Evolutionary conservation across 345 rosid genomes (phyloP).

Genomic region (Eucalyptus marginata): DNA sequence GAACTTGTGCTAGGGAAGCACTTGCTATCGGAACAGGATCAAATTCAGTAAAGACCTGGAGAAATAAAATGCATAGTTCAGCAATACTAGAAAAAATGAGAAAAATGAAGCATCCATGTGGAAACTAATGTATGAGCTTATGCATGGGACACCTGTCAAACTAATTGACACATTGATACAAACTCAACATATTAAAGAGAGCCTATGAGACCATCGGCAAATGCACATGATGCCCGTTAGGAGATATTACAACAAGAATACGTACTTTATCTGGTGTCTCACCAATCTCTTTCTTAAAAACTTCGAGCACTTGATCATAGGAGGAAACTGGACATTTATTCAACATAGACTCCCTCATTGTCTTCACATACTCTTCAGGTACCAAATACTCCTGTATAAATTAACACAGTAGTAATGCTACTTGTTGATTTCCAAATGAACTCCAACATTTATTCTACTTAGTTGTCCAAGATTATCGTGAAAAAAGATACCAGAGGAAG

Average conservation of each 20-base stretch:
- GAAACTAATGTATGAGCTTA: neutral
- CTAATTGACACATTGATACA: neutral
- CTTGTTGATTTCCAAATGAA: neutral
- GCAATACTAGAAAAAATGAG: neutral
- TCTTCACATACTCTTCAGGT: slow-evolving; percentile 75
- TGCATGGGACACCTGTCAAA: neutral
- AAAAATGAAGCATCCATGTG: neutral
- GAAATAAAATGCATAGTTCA: neutral
- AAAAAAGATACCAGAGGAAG: neutral
- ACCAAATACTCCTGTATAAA: slow-evolving; percentile 66
- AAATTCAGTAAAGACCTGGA: slow-evolving; percentile 64
- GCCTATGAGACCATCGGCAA: neutral
- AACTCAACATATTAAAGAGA: neutral
- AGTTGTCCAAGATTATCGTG: neutral
- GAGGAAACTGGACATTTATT: slow-evolving; percentile 92
- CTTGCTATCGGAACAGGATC: slow-evolving; percentile 92
- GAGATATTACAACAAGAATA: neutral
- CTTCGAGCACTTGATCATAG: slow-evolving; percentile 86
- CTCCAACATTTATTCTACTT: neutral
- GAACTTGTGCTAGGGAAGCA: slow-evolving; percentile 99
- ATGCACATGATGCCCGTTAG: neutral
- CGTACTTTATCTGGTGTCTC: slow-evolving; percentile 75
- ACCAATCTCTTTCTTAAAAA: slow-evolving; percentile 86
- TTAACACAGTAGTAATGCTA: neutral
- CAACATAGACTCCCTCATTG: slow-evolving; percentile 87